Evolutionary conservation across 176 grass and related monocot species (phyloP).

Genomic region (Phoenix dactylifera): DNA sequence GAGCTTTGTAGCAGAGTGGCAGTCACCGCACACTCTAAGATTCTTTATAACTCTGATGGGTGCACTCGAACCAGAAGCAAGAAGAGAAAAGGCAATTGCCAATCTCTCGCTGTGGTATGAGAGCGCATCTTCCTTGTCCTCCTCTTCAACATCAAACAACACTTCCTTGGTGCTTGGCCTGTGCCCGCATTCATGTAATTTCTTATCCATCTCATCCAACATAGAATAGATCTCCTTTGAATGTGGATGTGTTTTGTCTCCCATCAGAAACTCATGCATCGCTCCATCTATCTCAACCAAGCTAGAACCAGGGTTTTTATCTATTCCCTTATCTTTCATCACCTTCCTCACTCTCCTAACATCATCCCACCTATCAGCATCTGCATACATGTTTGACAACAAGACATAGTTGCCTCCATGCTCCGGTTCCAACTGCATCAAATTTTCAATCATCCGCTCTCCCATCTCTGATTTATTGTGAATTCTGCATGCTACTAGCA

Average conservation of each 20-base stretch:
- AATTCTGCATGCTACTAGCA: conserved; percentile 9
- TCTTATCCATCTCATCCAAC: conserved; percentile 8
- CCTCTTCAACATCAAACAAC: conserved; percentile 12
- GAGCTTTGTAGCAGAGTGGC: conserved; percentile 2
- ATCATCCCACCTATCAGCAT: conserved; percentile 22
- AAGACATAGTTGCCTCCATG: neutral
- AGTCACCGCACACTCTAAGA: conserved; percentile 4
- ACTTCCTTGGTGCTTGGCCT: conserved; percentile 10
- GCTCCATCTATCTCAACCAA: conserved; percentile 21
- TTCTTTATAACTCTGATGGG: neutral
- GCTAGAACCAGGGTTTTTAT: conserved; percentile 43
- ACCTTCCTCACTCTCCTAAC: conserved; percentile 23
- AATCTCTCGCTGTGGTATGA: neutral
- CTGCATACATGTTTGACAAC: conserved; percentile 12
- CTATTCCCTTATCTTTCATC: conserved; percentile 30
- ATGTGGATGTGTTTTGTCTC: conserved; percentile 16
- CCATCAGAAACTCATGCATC: conserved; percentile 40
- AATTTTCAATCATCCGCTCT: neutral
- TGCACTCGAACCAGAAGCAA: neutral
- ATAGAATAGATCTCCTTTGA: conserved; percentile 4
- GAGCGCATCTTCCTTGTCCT: conserved; percentile 8
- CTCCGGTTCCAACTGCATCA: conserved; percentile 1
- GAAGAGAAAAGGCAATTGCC: neutral
- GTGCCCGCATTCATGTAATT: conserved; percentile 3
- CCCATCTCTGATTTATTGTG: conserved; percentile 5